These are phyloP conservation scores for Corynespora cassiicola DNA, from an alignment of 2,329 filamentous ascomycete genomes.

Conservation along the genomic window DNA sequence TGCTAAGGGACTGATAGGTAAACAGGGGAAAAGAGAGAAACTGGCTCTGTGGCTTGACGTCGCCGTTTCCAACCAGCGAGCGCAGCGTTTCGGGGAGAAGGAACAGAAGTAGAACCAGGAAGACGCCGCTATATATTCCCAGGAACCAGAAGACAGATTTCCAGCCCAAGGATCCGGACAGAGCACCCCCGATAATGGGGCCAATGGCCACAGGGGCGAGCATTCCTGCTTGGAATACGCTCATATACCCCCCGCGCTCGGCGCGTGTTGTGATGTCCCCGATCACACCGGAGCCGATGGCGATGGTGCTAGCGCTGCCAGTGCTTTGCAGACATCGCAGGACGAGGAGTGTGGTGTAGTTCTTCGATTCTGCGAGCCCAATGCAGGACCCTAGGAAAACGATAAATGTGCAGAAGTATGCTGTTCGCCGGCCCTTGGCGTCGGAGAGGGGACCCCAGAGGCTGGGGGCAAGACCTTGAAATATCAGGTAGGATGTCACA, in stretches of 20 bases:
- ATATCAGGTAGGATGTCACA: conserved; percentile 54
- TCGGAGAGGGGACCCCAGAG: conserved; percentile 52
- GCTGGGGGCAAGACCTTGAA: conserved; percentile 53
- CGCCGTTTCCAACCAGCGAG: conserved; percentile 8
- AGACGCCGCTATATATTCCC: conserved; percentile 51
- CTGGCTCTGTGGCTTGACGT: too few species aligned
- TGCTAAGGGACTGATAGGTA: too few species aligned
- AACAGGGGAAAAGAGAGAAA: too few species aligned
- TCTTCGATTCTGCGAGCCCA: conserved; percentile 47
- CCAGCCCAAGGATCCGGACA: conserved; percentile 59
- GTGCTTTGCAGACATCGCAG: conserved; percentile 53
- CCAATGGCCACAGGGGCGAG: conserved; percentile 51
- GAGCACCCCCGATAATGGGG: conserved; percentile 58
- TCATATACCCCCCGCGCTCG: conserved; percentile 52
- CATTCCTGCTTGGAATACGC: conserved; percentile 47
- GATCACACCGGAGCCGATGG: conserved; percentile 51
- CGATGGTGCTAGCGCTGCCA: conserved; percentile 52
- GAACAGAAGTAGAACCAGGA: conserved; percentile 39
- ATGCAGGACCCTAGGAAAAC: conserved; percentile 50
- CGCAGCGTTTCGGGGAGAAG: conserved; percentile 50
- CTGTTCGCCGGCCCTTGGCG: conserved; percentile 47
- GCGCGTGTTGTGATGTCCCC: conserved; percentile 50
- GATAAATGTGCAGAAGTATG: conserved; percentile 48
- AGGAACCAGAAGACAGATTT: conserved; percentile 62
- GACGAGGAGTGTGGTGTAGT: conserved; percentile 48